phyloP scores from a whole-genome alignment of 140 eudicot species.

The Flaveria floridana region DNA sequence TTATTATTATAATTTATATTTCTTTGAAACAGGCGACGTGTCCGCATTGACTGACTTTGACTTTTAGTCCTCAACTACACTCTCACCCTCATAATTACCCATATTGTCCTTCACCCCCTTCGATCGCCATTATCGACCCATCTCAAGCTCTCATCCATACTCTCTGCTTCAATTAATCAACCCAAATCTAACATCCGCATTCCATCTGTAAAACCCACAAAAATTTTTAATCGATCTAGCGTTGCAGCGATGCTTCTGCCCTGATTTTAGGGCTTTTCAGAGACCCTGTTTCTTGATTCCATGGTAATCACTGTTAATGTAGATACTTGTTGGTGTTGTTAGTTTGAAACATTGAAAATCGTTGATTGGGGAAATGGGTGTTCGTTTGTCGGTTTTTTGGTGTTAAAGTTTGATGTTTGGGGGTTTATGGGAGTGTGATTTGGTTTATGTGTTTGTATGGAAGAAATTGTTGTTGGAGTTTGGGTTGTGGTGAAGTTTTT shows the following conservation, averaged over 20 bases:
- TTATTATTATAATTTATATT: background rate
- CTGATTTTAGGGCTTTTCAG: conserved; percentile 29
- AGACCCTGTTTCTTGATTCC: background rate
- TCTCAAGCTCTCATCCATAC: conserved; percentile 16
- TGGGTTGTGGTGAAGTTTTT: background rate
- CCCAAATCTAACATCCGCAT: conserved; percentile 14
- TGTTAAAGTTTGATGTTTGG: background rate
- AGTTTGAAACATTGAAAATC: conserved; percentile 1
- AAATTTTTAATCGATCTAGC: conserved; percentile 11
- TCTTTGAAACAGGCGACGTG: conserved; percentile 16
- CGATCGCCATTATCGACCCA: conserved; percentile 30
- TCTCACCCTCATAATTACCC: conserved; percentile 14
- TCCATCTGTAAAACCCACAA: conserved; percentile 6
- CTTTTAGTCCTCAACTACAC: conserved; percentile 31
- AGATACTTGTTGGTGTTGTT: background rate
- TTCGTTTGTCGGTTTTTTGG: background rate
- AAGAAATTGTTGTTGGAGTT: background rate
- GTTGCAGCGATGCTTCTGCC: conserved; percentile 19
- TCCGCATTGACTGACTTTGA: conserved; percentile 36
- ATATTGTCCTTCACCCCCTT: conserved; percentile 13
- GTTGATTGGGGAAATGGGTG: background rate
- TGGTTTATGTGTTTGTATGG: conserved; percentile 9
- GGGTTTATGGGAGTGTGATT: conserved; percentile 16
- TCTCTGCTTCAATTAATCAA: background rate
- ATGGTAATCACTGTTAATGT: conserved; percentile 22